Evolutionary conservation across 257 asterid species (phyloP).

Genomic region (Coffea eugenioides): DNA sequence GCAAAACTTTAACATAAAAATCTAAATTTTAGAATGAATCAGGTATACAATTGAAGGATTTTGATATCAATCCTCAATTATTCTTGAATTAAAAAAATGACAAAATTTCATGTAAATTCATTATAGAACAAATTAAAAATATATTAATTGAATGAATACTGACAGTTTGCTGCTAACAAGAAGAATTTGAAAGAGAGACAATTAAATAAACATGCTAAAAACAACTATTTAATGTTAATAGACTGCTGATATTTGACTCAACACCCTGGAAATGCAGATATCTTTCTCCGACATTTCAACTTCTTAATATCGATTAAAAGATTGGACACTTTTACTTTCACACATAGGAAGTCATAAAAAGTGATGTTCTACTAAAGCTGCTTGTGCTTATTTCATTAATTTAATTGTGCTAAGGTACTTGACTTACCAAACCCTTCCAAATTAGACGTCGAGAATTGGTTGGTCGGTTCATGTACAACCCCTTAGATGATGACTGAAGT

Average conservation of each 20-base stretch:
- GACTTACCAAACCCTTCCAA: background rate
- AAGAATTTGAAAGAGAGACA: background rate
- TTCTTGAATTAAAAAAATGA: no score
- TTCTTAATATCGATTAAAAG: background rate
- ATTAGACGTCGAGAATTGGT: background rate
- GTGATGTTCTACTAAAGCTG: background rate
- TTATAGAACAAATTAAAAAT: no score
- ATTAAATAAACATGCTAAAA: background rate
- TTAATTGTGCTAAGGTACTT: background rate
- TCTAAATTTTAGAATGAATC: no score
- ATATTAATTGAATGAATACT: no score
- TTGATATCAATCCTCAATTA: no score
- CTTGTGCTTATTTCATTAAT: background rate
- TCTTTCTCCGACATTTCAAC: background rate
- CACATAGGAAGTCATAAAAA: background rate
- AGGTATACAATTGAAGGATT: no score
- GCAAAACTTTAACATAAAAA: no score
- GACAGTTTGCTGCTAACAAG: no score
- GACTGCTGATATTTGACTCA: background rate
- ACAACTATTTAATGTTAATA: background rate
- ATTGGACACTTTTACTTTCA: background rate
- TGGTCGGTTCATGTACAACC: background rate
- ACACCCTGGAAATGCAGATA: background rate
- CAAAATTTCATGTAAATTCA: no score
- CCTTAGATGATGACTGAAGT: background rate